Conservation (phyloP, 2,329 filamentous ascomycete genomes). For the Elsinoe necatrix region DNA sequence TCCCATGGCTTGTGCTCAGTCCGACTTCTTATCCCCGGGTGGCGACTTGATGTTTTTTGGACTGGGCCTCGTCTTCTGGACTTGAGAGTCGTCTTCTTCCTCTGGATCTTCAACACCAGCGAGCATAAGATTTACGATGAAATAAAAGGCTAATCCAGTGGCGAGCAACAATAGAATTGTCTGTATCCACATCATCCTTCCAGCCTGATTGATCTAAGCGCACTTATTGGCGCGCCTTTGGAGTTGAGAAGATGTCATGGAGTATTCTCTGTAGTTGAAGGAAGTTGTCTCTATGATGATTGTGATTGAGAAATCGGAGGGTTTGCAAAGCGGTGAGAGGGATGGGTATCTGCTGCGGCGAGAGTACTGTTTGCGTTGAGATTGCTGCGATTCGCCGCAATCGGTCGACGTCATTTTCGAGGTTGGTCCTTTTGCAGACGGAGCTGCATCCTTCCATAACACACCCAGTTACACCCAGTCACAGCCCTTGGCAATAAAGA, state of each 20-base stretch:
- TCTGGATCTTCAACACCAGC: constrained; percentile 10
- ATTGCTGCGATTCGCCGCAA: constrained; percentile 9
- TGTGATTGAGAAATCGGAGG: too few species aligned
- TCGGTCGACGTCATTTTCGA: constrained; percentile 13
- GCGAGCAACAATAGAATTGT: constrained; percentile 1
- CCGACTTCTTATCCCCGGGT: neutral
- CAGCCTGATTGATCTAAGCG: neutral
- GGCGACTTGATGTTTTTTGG: neutral
- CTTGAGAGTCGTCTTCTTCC: neutral
- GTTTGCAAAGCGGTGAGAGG: neutral
- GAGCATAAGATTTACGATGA: constrained; percentile 12
- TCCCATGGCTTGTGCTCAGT: neutral
- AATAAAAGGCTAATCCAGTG: constrained; percentile 9
- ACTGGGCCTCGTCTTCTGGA: neutral
- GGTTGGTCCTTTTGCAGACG: neutral
- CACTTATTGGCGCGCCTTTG: neutral
- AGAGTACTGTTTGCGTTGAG: neutral
- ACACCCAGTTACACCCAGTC: too few species aligned
- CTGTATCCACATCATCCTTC: constrained; percentile 1
- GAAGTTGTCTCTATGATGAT: too few species aligned
- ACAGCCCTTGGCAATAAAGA: too few species aligned
- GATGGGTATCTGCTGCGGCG: neutral
- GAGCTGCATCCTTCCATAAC: neutral
- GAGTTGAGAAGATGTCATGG: neutral
- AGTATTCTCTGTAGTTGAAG: too few species aligned